phyloP scores from a whole-genome alignment of 345 rosid species.

The Carallia pectinifolia region DNA sequence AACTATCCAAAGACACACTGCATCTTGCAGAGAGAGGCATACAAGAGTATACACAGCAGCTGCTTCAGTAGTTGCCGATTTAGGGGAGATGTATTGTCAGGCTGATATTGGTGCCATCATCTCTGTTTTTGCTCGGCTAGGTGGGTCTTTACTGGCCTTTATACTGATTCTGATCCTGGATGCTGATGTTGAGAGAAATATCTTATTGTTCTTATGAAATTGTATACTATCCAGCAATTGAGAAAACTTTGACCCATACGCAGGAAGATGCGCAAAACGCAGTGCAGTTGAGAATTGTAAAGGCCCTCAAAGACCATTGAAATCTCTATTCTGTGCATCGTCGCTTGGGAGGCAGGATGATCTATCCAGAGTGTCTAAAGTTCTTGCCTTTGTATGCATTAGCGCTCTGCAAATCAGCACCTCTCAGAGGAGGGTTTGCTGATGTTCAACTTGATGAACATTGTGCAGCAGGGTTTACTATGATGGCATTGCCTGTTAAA shows the following conservation, averaged over 20 bases:
- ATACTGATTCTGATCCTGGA: slow-evolving; percentile 15
- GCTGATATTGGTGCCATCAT: slow-evolving; percentile 91
- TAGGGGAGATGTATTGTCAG: slow-evolving; percentile 91
- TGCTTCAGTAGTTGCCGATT: slow-evolving; percentile 83
- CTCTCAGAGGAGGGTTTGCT: slow-evolving; percentile 82
- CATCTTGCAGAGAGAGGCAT: slow-evolving; percentile 98
- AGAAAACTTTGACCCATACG: slow-evolving; percentile 77
- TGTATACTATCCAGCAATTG: slow-evolving; percentile 68
- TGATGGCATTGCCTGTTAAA: slow-evolving; percentile 93
- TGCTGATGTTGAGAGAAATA: slow-evolving; percentile 14
- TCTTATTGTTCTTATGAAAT: slow-evolving; percentile 16
- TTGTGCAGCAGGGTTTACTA: slow-evolving; percentile 86
- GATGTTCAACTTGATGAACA: slow-evolving; percentile 90
- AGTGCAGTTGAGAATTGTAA: slow-evolving; percentile 75
- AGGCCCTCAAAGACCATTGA: slow-evolving; percentile 86
- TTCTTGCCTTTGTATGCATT: slow-evolving; percentile 76
- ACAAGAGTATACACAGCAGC: slow-evolving; percentile 93
- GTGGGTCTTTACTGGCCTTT: slow-evolving; percentile 37
- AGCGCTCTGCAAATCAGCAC: slow-evolving; percentile 76
- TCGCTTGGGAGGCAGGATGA: slow-evolving; percentile 89
- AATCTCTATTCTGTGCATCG: slow-evolving; percentile 89
- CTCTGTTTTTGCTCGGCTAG: slow-evolving; percentile 81
- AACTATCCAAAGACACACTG: slow-evolving; percentile 74
- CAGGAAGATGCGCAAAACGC: slow-evolving; percentile 85
- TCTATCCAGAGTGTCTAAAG: slow-evolving; percentile 92